phyloP scores from a whole-genome alignment of 345 rosid species.

The Nephelium lappaceum region DNA sequence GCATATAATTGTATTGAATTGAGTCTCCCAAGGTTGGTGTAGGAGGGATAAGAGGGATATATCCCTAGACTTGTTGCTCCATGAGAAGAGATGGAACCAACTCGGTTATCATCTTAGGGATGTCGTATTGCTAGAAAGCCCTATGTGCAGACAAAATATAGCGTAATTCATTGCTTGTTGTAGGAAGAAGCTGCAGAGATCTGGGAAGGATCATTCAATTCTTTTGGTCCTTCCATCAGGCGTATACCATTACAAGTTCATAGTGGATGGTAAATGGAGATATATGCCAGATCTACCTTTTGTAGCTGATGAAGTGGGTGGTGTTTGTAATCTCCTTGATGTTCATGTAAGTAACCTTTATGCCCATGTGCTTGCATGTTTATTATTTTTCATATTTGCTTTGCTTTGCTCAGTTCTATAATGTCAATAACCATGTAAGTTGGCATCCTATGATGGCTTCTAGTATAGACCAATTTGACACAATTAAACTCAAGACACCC shows the following conservation, averaged over 20 bases:
- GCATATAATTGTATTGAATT: not conserved
- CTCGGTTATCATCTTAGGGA: not conserved
- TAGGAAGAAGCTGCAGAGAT: constrained; percentile 80
- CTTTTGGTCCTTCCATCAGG: constrained; percentile 81
- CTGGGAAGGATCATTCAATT: constrained; percentile 81
- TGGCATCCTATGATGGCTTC: not conserved
- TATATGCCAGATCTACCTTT: constrained; percentile 79
- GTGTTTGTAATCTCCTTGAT: constrained; percentile 76
- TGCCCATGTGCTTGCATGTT: constrained; percentile 11
- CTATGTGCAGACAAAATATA: constrained; percentile 8
- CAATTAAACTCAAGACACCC: not conserved
- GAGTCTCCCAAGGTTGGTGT: not conserved
- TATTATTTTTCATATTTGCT: not conserved
- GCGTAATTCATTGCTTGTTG: constrained; percentile 10
- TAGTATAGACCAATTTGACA: not conserved
- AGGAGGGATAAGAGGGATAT: not conserved
- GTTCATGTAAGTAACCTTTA: constrained; percentile 63
- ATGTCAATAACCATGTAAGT: not conserved
- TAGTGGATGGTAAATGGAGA: constrained; percentile 88
- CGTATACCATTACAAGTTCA: constrained; percentile 80
- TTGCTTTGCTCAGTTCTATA: not conserved
- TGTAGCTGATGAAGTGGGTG: constrained; percentile 66
- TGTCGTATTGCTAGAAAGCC: not conserved
- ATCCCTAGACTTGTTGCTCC: not conserved
- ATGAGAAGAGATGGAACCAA: not conserved